Conservation (phyloP, 495 filamentous ascomycete species). For the Cryomyces minteri region DNA sequence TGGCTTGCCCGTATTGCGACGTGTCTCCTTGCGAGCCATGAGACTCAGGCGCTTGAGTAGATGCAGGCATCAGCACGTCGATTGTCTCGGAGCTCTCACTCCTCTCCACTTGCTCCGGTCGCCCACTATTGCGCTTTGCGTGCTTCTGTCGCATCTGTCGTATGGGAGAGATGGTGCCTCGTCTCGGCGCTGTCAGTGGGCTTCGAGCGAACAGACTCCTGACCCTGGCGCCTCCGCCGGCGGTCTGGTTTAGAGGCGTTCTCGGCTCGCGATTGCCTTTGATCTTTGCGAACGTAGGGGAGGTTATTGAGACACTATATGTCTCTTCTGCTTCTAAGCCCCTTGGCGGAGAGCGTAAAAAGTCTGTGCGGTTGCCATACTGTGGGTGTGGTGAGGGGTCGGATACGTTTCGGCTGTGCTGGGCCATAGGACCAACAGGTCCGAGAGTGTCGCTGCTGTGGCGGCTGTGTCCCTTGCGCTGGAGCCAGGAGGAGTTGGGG, state of each 20-base stretch:
- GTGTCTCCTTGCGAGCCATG: too few species aligned
- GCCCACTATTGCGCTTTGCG: background rate
- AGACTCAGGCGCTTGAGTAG: too few species aligned
- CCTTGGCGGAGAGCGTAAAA: conserved; percentile 23
- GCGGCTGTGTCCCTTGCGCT: too few species aligned
- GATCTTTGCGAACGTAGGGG: conserved; percentile 2
- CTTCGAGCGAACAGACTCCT: background rate
- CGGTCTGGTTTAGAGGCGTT: background rate
- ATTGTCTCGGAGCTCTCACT: conserved; percentile 17
- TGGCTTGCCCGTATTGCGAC: too few species aligned
- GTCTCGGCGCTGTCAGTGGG: background rate
- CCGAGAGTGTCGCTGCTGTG: too few species aligned
- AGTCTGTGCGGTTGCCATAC: conserved; percentile 37
- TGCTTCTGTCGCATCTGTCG: too few species aligned
- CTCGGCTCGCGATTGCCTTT: conserved; percentile 2
- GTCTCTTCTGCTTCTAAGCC: background rate
- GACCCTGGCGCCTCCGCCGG: background rate
- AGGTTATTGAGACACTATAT: background rate
- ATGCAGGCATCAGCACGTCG: conserved; percentile 18
- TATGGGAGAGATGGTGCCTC: conserved; percentile 1
- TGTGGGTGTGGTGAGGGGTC: conserved; percentile 32
- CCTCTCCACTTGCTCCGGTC: conserved; percentile 1
- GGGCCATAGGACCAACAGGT: too few species aligned
- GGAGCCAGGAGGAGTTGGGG: conserved; percentile 17
- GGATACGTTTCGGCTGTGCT: conserved; percentile 9